Base-by-base conservation (phyloP, 2,329 filamentous ascomycete genomes). In the Pseudocercospora crystallina region DNA sequence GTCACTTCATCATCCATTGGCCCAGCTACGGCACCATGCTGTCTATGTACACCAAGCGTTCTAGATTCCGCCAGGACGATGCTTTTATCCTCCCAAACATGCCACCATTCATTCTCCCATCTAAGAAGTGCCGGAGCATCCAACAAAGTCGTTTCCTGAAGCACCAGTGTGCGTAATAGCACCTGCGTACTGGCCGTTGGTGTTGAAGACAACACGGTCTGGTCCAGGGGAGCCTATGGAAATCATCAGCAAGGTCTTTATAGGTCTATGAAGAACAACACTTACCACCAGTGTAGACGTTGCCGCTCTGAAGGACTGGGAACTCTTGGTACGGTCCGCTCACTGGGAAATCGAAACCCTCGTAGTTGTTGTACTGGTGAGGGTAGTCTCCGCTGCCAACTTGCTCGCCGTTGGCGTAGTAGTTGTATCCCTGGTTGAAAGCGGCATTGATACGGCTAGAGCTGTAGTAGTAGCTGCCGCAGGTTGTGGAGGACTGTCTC, bases 151-250 rank as follows among this genome's bases (percentile, higher is more conserved):
- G 66, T 87, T 83, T 7, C 83, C 83, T 43, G 77, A 81, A 13
- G 85, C 85, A 26, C 85, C 85, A 15, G 82, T 86, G 63, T 89
- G 86, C 0, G 86, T 89, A 56, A 89, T 86, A 26, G 79, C 73
- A 33, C 83, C 85, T 11, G 83, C 85, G 38, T 80, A 76, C 50
- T 77, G 52, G 60, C 84, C 80, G 12, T 69, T 54, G 0, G 63
- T 73, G 63, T 82, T 84, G 71, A 88, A 82, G 30, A 86, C 69
- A 46, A 87, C 81, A 43, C 85, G 81, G 65, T 88, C 84, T 13
- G 85, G 71, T 33, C 85, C 85, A 1, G 85, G 85, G 1, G 78
- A 79, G 17, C 82, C 81, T 61, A 20, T 37, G 15, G 79, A 41
- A 29, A 31, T 11, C 17, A 33, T 29, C 44, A 52, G 49, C 15